phyloP scores from a whole-genome alignment of 164 flowering plant species.

The Liquidambar formosana region DNA sequence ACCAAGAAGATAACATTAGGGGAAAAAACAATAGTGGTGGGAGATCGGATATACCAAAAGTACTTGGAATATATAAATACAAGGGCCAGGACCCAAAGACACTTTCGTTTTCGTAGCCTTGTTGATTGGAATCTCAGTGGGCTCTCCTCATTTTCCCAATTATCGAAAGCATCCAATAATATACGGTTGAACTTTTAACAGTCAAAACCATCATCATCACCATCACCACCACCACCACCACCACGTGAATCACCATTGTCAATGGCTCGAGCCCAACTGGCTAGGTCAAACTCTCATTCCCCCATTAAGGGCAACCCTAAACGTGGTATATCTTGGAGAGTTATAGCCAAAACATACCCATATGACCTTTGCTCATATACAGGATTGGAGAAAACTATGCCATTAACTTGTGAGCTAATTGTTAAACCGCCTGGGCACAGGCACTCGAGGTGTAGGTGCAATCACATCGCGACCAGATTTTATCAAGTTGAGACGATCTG shows the following conservation, averaged over 20 bases:
- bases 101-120: constrained; percentile 13
- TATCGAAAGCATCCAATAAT: background rate
- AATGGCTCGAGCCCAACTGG: background rate
- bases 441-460: constrained; percentile 69
- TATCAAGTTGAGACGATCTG: constrained; percentile 40
- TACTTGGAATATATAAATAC: constrained; percentile 19
- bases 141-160: constrained; percentile 5
- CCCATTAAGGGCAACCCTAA: background rate
- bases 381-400: background rate
- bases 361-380: background rate
- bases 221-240: too few relatives aligned
- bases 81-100: constrained; percentile 2
- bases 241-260: background rate
- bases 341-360: background rate
- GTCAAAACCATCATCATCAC: constrained; percentile 7
- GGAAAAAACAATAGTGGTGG: constrained; percentile 13
- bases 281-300: too few relatives aligned
- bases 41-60: constrained; percentile 23
- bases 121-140: constrained; percentile 14
- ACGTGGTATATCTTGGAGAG: background rate
- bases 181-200: constrained; percentile 7
- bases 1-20: background rate
- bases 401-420: background rate
- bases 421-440: constrained; percentile 42
- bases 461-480: constrained; percentile 46